Base-by-base conservation (phyloP, 441 rosid species). In the Raphanus hybrid region DNA sequence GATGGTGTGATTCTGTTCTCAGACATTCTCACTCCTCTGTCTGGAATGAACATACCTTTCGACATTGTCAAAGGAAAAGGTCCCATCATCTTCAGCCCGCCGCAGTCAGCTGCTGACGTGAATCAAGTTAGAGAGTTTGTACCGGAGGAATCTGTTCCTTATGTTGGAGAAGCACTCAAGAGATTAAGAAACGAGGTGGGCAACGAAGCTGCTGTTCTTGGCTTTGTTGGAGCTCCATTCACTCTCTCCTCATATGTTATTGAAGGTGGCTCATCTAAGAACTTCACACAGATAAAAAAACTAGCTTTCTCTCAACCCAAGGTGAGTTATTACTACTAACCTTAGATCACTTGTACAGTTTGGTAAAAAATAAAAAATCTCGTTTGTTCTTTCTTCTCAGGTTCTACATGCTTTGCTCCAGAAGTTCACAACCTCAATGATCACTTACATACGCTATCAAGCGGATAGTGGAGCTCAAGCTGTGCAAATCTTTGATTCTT, bases 31-130 rank as follows among this genome's bases (percentile, higher is more conserved):
- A 91, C 98, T 64, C 98, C 99, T 60, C 91, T 95, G 81, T 84
- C 98, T 58, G 97, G 99, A 82, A 96, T 95, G 98, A 95, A 95
- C 82, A 90, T 95, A 85, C 99, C 98, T 67, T 95, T 93, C 48
- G 97, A 95, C 82, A 93, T 96, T 80, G 89, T 91, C 74, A 92
- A 96, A 85, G 98, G 97, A 6, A 96, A 91, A 84, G 97, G 98
- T 83, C 98, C 94, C 23, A 82, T 93, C 58, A 96, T 95, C 78
- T 91, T 92, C 62, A 77, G 88, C 70, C 98, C 98, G 35, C 82
- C 91, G 23, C 81, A 81, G 34, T 85, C 92, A 32, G 84, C 91
- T 74, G 82, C 82, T 23, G 94, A 92, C 65, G 97, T 93, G 61
- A 87, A 82, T 84, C 82, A 84, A 88, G 99, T 92, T 64, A 85